Base-by-base conservation (phyloP, 352 stramenopile genomes). In the Halophytophthora batemanensis region DNA sequence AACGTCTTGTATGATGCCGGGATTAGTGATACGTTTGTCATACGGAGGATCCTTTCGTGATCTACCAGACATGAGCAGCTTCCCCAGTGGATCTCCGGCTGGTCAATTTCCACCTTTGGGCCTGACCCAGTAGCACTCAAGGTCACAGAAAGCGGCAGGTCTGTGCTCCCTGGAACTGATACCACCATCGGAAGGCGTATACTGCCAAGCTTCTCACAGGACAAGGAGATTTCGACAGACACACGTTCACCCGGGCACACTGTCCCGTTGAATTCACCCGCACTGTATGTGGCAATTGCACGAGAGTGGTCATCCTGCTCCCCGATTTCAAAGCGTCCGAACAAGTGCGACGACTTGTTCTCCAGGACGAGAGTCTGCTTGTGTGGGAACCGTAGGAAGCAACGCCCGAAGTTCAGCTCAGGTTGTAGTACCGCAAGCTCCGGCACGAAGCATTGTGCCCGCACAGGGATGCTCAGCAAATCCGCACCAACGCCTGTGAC, bases 381-480 rank as follows among this genome's bases (percentile, higher is more conserved):
- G 75, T 98, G 96, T 0, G 93, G 83, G 63, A 97, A 97, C 2
- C 93, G 78, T 14, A 98, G 60, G 50, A 95, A 98, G 45, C 87
- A 95, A 23, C 80, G 62, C 2, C 87, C 93, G 52, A 96, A 98
- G 39, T 96, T 71, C 3, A 98, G 51, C 44, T 97, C 86, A 3
- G 71, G 44, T 29, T 68, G 64, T 17, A 69, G 55, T 35, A 97
- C 41, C 2, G 50, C 42, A 21, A 97, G 60, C 11, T 96, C 79
- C 0, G 88, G 86, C 11, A 96, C 86, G 34, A 89, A 72, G 36
- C 91, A 98, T 40, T 96, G 82, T 5, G 93, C 95, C 8, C 64
- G 65, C 14, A 98, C 67, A 13, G 95, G 94, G 19, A 98, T 74
- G 28, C 69, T 91, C 14, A 98, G 62, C 25, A 98, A 64, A 43